Evolutionary conservation across 139 green algal species (phyloP).

Genomic region (Volvox africanus): DNA sequence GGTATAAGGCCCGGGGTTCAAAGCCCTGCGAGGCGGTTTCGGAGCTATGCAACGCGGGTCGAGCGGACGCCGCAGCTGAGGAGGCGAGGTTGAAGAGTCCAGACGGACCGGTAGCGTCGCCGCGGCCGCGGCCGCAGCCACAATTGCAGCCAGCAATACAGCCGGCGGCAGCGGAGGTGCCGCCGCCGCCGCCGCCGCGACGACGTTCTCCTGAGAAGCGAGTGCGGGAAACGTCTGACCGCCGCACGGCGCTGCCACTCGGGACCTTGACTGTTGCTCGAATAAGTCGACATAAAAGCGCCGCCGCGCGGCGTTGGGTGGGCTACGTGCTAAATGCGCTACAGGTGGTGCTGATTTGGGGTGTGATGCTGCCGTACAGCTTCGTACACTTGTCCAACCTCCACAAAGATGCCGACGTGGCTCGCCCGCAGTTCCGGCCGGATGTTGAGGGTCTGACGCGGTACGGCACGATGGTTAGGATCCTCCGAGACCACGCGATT

Average conservation of each 20-base stretch:
- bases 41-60: too few relatives aligned
- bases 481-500: conserved; percentile 14
- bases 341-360: not conserved
- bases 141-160: not conserved
- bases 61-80: too few relatives aligned
- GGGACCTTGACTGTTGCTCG: not conserved
- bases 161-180: not conserved
- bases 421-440: not conserved
- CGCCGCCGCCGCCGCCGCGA: not conserved
- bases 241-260: not conserved
- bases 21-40: too few relatives aligned
- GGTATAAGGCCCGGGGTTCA: too few relatives aligned
- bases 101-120: not conserved
- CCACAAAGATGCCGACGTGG: not conserved
- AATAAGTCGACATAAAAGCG: not conserved
- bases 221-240: not conserved
- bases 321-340: not conserved
- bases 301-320: not conserved
- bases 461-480: conserved; percentile 10
- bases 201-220: not conserved
- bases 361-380: not conserved
- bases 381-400: not conserved
- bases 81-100: too few relatives aligned
- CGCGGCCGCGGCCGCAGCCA: not conserved
- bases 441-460: not conserved